phyloP scores from a whole-genome alignment of 2,329 filamentous ascomycete species.

The Lachnellula arida region DNA sequence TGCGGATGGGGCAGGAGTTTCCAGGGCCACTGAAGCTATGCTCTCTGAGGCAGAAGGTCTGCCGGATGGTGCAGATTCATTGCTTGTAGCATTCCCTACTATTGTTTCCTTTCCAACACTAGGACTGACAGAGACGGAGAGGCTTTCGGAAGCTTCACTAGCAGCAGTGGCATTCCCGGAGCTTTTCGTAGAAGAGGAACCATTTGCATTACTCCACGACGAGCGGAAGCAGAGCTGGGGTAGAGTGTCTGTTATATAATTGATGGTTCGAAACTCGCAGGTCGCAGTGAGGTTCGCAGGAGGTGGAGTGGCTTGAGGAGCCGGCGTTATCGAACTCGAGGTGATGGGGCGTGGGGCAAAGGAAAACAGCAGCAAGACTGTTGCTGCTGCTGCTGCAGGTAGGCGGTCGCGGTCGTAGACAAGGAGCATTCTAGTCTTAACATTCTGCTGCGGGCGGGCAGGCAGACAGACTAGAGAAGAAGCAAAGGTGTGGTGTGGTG shows the following conservation, averaged over 20 bases:
- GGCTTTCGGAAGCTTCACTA: background rate
- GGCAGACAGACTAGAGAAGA: background rate
- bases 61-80: background rate
- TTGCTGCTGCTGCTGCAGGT: conserved; percentile 13
- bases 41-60: background rate
- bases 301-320: conserved; percentile 7
- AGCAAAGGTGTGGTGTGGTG: background rate
- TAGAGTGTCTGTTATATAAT: conserved; percentile 33
- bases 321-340: conserved; percentile 19
- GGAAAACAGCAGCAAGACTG: conserved; percentile 17
- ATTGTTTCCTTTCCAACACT: background rate
- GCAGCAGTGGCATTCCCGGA: background rate
- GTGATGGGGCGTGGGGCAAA: conserved; percentile 7
- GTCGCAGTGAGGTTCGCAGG: conserved; percentile 19
- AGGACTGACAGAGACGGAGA: background rate
- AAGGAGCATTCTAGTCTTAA: conserved; percentile 20
- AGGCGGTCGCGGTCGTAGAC: conserved; percentile 15
- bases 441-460: conserved; percentile 8
- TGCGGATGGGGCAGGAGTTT: conserved; percentile 5
- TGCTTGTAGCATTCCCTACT: background rate
- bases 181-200: conserved; percentile 5
- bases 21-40: conserved; percentile 5
- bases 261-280: conserved; percentile 33
- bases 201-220: conserved; percentile 26
- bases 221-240: conserved; percentile 31